Conservation (phyloP, 768 basidiomycete genomes). For the Collybia sordida region DNA sequence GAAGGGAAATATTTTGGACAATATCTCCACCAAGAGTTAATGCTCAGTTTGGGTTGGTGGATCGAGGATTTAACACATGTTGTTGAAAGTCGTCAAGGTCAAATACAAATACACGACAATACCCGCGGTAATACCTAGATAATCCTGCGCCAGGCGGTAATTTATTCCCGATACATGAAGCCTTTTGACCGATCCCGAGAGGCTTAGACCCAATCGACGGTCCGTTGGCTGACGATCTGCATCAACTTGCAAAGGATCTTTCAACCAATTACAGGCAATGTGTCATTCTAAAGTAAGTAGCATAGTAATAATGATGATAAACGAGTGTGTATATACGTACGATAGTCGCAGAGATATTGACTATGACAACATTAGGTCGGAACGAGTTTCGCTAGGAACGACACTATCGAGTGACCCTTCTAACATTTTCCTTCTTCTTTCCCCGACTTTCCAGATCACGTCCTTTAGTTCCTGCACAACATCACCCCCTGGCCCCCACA, state of each 20-base stretch:
- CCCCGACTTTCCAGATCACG: conserved; percentile 84
- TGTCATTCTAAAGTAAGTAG: background rate
- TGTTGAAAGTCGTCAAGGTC: no score
- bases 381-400: background rate
- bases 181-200: no score
- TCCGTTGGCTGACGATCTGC: no score
- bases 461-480: conserved; percentile 85
- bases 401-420: conserved; percentile 7
- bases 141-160: no score
- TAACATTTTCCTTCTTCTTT: conserved; percentile 57
- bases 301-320: background rate
- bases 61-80: no score
- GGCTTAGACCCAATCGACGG: no score
- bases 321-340: background rate
- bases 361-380: background rate
- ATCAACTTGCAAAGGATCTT: background rate
- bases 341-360: background rate
- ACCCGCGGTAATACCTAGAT: no score
- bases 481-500: conserved; percentile 74
- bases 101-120: no score
- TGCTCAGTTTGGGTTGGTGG: no score
- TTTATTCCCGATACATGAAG: no score
- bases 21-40: no score
- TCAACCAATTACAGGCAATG: background rate
- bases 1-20: no score